These are phyloP conservation scores for Phlegmacium glaucopus DNA, from an alignment of 768 basidiomycete genomes.

Conservation along the genomic window DNA sequence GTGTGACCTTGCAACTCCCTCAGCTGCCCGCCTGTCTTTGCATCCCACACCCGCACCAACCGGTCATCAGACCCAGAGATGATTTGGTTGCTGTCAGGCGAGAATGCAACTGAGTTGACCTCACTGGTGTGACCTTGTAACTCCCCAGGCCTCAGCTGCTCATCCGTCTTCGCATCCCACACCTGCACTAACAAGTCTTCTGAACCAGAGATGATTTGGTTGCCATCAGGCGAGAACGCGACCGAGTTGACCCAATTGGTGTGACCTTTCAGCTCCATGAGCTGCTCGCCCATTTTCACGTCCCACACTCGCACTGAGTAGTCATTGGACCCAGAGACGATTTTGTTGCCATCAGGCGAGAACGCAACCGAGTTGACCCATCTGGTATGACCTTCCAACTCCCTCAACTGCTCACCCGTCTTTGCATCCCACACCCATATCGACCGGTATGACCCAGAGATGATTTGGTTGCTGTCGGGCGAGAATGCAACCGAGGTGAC, in stretches of 20 bases:
- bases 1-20: neutral
- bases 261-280: conserved; percentile 5
- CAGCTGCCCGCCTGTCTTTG: neutral
- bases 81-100: conserved; percentile 5
- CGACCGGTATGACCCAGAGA: neutral
- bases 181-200: neutral
- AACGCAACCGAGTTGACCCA: neutral
- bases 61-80: conserved; percentile 1
- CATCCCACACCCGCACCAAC: conserved; percentile 1
- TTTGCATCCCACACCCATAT: conserved; percentile 9
- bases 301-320: neutral
- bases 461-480: neutral
- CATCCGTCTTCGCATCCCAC: neutral
- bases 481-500: neutral
- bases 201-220: neutral
- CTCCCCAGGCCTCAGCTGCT: neutral
- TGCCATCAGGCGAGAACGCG: conserved; percentile 5
- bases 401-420: neutral
- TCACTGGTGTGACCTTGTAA: neutral
- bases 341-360: neutral
- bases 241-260: neutral
- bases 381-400: neutral
- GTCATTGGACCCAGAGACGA: conserved; percentile 1
- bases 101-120: neutral
- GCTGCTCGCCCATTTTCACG: conserved; percentile 1